Conservation (phyloP, 495 filamentous ascomycete genomes). For the Daldinia childiae region DNA sequence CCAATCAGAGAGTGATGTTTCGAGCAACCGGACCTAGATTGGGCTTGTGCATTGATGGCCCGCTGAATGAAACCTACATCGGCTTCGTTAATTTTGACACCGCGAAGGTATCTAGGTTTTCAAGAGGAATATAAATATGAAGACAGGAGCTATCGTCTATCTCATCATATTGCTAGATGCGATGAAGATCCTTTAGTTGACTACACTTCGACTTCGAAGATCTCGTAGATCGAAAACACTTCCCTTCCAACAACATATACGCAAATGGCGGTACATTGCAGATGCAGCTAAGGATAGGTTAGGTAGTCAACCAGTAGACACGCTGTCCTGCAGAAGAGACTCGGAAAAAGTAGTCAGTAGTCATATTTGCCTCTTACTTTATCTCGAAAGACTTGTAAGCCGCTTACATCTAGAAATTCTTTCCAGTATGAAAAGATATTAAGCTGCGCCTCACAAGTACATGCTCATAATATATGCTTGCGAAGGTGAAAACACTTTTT, state of each 20-base stretch:
- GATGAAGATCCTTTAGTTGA: conserved; percentile 1
- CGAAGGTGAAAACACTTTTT: too few species aligned
- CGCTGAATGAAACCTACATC: conserved; percentile 27
- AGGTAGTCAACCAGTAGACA: not conserved
- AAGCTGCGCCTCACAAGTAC: not conserved
- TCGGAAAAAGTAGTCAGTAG: not conserved
- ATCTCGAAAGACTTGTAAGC: not conserved
- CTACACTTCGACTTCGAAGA: not conserved
- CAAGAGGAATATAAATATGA: conserved; percentile 11
- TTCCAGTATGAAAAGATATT: not conserved
- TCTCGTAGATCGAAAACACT: not conserved
- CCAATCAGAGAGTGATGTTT: conserved; percentile 35
- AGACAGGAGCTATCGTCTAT: conserved; percentile 7
- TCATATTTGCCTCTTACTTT: not conserved
- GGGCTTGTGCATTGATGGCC: conserved; percentile 33
- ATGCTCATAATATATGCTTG: not conserved
- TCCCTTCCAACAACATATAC: not conserved
- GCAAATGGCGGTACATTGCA: not conserved
- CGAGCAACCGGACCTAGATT: conserved; percentile 26
- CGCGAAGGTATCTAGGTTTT: conserved; percentile 3
- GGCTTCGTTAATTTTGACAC: conserved; percentile 11
- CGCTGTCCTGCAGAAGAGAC: not conserved
- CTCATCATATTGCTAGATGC: not conserved
- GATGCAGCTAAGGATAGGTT: not conserved
- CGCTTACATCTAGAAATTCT: not conserved